Evolutionary conservation across 202 grass and related monocot species (phyloP), one percentile per base, ranked within the genome.

Genomic region (Elaeis oleifera): DNA sequence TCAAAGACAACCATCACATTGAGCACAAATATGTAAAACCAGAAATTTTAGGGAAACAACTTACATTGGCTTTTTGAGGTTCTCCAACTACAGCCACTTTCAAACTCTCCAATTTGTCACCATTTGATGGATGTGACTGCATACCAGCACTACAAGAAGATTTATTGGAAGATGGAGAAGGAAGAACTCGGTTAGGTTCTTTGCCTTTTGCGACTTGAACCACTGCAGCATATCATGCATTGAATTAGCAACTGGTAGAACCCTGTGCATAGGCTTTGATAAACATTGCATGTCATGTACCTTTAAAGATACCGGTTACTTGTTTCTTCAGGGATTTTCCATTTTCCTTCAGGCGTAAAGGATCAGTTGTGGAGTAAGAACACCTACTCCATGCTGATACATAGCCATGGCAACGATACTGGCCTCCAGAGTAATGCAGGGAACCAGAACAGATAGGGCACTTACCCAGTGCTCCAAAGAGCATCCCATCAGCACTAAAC

Each of bases 351-450:
- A 76, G 58, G 49, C 87, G 92, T 27, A 84, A 76, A 59, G 87
- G 84, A 67, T 88, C 68, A 24, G 57, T 96, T 32, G 92, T 83
- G 54, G 79, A 89, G 73, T 89, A 96, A 48, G 87, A 71, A 73
- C 87, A 96, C 67, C 83, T 91, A 68, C 87, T 85, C 92, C 92
- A 96, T 73, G 89, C 92, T 74, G 92, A 89, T 50, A 90, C 79
- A 63, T 90, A 77, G 74, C 87, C 92, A 83, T 64, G 76, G 74
- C 92, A 96, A 39, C 59, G 60, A 60, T 96, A 96, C 53, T 75
- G 84, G 53, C 92, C 81, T 56, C 77, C 72, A 65, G 78, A 84
- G 80, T 91, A 91, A 62, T 75, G 63, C 8, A 96, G 76, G 39
- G 71, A 81, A 48, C 69, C 78, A 71, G 60, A 76, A 81, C 92